Conservation (phyloP, 2,329 filamentous ascomycete genomes). For the Aspergillus puulaauensis region DNA sequence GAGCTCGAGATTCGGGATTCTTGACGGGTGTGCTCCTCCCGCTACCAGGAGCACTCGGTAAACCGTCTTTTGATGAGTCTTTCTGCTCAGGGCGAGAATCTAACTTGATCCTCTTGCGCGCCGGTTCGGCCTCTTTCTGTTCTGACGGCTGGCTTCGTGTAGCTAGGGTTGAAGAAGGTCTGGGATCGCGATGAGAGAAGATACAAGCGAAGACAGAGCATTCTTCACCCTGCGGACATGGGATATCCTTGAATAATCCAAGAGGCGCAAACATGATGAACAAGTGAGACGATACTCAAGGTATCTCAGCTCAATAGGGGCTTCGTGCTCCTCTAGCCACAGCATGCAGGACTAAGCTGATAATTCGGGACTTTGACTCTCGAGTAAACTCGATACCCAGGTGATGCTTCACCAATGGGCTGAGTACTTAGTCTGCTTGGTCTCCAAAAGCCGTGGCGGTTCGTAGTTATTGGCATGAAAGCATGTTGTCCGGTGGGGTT, state of each 20-base stretch:
- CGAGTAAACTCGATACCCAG: background rate
- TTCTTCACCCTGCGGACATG: conserved; percentile 52
- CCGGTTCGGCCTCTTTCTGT: background rate
- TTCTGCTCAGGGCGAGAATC: background rate
- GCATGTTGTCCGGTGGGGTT: background rate
- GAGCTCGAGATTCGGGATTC: conserved; percentile 22
- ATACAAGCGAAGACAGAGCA: conserved; percentile 59
- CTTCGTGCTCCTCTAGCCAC: background rate
- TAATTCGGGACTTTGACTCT: background rate
- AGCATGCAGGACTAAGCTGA: background rate
- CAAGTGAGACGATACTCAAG: background rate
- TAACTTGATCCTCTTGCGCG: conserved; percentile 1
- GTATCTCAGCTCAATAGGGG: background rate
- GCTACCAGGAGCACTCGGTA: background rate
- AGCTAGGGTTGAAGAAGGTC: conserved; percentile 3
- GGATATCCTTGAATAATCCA: conserved; percentile 53
- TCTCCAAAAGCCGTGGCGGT: background rate
- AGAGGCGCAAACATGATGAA: conserved; percentile 54
- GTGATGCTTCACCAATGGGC: background rate
- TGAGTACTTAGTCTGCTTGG: background rate
- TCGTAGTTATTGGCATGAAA: background rate
- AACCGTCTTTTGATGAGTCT: background rate
- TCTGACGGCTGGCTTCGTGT: conserved; percentile 9
- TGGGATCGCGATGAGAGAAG: conserved; percentile 51
- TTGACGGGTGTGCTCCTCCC: conserved; percentile 29